Percentiles rank a stretch among this genome's conserved stretches.
Conservation (phyloP, 2,329 filamentous ascomycete genomes). For the Lasiodiplodia sp. region DNA sequence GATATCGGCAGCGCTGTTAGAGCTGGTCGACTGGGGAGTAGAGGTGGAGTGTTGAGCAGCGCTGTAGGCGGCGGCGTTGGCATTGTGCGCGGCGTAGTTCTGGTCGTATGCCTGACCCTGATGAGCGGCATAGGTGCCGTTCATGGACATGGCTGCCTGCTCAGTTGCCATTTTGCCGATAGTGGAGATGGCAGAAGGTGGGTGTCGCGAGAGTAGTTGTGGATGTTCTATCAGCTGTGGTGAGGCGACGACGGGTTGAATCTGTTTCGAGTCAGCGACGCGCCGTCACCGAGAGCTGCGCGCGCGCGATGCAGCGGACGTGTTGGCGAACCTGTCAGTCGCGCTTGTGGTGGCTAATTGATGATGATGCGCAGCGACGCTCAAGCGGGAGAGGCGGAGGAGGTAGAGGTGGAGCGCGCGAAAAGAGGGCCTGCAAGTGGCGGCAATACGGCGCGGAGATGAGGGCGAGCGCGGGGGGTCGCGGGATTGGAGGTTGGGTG, state of each 20-base stretch:
- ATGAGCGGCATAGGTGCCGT: constrained; percentile 57
- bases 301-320: constrained; percentile 19
- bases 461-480: constrained; percentile 2
- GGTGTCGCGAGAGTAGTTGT: constrained; percentile 21
- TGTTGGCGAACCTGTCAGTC: constrained; percentile 22
- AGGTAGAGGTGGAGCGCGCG: constrained; percentile 6
- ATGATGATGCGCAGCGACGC: constrained; percentile 21
- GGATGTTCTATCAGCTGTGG: background rate
- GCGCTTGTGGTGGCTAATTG: constrained; percentile 23
- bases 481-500: constrained; percentile 21
- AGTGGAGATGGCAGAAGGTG: background rate
- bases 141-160: constrained; percentile 50
- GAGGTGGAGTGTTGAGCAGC: constrained; percentile 38
- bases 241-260: constrained; percentile 11
- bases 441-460: constrained; percentile 19
- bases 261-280: constrained; percentile 12
- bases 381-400: background rate
- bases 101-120: constrained; percentile 50
- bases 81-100: constrained; percentile 41
- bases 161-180: constrained; percentile 49
- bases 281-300: constrained; percentile 13
- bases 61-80: constrained; percentile 36
- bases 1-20: constrained; percentile 50
- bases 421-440: background rate
- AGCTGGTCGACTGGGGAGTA: constrained; percentile 33